Evolutionary conservation across 306 rosid genomes (phyloP).

Genomic region (Herpetospermum pedunculosum): DNA sequence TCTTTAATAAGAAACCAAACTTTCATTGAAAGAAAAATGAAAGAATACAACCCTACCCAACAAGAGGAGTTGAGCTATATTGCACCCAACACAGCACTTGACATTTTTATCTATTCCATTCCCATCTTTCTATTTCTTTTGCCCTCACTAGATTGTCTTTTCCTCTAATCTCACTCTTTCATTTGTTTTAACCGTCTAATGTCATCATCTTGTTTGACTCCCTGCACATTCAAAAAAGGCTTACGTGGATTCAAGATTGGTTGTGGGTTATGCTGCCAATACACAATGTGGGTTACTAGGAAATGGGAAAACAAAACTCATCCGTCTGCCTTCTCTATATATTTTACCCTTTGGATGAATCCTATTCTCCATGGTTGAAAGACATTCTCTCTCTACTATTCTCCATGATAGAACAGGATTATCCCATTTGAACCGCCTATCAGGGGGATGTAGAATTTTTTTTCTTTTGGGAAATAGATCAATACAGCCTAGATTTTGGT

Average conservation of each 20-base stretch:
- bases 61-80: too few species aligned
- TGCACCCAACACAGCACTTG: neutral
- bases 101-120: neutral
- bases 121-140: neutral
- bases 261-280: neutral
- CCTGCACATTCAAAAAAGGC: neutral
- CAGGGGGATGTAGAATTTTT: too few species aligned
- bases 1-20: too few species aligned
- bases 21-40: too few species aligned
- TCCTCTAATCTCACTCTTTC: neutral
- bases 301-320: neutral
- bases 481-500: neutral
- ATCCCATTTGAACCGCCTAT: neutral
- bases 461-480: too few species aligned
- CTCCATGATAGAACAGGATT: neutral
- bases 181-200: neutral
- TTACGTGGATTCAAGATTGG: neutral
- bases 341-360: neutral
- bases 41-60: too few species aligned
- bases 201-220: neutral
- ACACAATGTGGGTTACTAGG: neutral
- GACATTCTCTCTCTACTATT: too few species aligned
- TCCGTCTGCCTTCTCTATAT: neutral
- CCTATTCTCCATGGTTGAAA: neutral
- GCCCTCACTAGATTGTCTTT: neutral